phyloP scores from a whole-genome alignment of 1,284 basidiomycete species.

The Vanrija sp. region DNA sequence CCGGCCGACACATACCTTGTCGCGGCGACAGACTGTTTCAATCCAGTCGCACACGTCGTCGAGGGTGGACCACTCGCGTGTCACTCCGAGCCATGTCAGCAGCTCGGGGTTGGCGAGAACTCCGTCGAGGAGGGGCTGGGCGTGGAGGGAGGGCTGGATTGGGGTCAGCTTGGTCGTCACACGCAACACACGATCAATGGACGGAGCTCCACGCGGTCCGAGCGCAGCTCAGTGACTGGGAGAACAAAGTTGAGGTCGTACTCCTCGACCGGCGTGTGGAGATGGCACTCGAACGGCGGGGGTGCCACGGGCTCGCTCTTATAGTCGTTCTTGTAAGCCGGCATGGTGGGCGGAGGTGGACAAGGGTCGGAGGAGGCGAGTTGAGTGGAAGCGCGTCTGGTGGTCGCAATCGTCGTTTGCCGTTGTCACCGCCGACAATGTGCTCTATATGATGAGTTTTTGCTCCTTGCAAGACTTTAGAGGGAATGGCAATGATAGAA shows the following conservation, averaged over 20 bases:
- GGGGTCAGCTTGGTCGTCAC: too few relatives aligned
- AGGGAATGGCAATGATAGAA: not conserved
- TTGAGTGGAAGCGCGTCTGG: not conserved
- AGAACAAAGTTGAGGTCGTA: constrained; percentile 48
- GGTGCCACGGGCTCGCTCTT: not conserved
- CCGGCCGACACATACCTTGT: not conserved
- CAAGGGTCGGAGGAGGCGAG: not conserved
- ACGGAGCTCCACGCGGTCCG: constrained; percentile 29
- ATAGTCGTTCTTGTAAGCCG: constrained; percentile 28
- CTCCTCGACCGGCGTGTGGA: constrained; percentile 31
- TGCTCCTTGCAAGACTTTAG: not conserved
- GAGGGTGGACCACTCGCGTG: constrained; percentile 13
- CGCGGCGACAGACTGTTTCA: constrained; percentile 14
- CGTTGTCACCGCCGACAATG: too few relatives aligned
- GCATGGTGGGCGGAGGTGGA: not conserved
- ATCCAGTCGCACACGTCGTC: constrained; percentile 30
- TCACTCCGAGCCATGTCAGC: constrained; percentile 23
- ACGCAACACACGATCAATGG: not conserved
- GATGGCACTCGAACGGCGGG: constrained; percentile 14
- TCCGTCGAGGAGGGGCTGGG: constrained; percentile 29
- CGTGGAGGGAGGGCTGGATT: constrained; percentile 31
- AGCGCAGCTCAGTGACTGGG: constrained; percentile 26
- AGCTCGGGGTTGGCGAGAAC: constrained; percentile 21
- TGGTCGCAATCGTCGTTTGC: too few relatives aligned
- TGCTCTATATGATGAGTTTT: not conserved